Conservation (phyloP, 2,329 filamentous ascomycete genomes). For the Endoconidiophora laricicola region DNA sequence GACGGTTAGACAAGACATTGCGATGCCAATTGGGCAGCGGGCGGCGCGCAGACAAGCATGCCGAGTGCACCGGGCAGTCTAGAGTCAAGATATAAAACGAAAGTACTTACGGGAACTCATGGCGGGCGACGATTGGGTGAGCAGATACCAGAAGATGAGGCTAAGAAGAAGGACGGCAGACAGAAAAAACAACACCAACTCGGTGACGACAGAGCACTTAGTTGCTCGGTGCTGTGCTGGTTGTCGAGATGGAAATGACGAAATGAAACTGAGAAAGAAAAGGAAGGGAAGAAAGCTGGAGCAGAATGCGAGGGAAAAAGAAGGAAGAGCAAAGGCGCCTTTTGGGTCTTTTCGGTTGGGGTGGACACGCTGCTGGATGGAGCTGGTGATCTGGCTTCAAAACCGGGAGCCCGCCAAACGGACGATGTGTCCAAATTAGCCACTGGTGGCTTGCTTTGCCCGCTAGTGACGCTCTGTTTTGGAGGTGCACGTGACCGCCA, state of each 20-base stretch:
- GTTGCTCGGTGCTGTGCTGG: constrained; percentile 4
- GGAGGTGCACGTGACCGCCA: neutral
- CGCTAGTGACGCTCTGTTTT: neutral
- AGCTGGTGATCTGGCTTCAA: constrained; percentile 30
- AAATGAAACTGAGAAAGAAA: constrained; percentile 10
- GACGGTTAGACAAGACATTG: neutral
- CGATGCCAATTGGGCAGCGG: neutral
- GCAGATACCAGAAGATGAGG: constrained; percentile 19
- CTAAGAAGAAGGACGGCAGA: constrained; percentile 18
- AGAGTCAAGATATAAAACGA: neutral
- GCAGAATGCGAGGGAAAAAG: neutral
- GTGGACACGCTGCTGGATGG: constrained; percentile 20
- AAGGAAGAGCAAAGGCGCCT: constrained; percentile 21
- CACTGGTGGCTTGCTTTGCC: neutral
- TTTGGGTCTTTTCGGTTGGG: constrained; percentile 15
- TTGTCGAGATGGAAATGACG: constrained; percentile 12
- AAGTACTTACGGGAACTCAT: constrained; percentile 39
- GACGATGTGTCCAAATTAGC: constrained; percentile 26
- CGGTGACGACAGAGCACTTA: constrained; percentile 11
- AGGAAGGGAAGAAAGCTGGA: constrained; percentile 5
- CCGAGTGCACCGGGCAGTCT: neutral
- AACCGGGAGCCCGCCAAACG: constrained; percentile 19
- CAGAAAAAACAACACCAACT: constrained; percentile 17
- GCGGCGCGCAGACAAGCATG: neutral
- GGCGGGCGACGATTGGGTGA: constrained; percentile 21